A percentile compares a stretch with the other conserved stretches of the same genome.
Conservation (phyloP, 2,329 filamentous ascomycete genomes). For the Pseudocercospora ulei region DNA sequence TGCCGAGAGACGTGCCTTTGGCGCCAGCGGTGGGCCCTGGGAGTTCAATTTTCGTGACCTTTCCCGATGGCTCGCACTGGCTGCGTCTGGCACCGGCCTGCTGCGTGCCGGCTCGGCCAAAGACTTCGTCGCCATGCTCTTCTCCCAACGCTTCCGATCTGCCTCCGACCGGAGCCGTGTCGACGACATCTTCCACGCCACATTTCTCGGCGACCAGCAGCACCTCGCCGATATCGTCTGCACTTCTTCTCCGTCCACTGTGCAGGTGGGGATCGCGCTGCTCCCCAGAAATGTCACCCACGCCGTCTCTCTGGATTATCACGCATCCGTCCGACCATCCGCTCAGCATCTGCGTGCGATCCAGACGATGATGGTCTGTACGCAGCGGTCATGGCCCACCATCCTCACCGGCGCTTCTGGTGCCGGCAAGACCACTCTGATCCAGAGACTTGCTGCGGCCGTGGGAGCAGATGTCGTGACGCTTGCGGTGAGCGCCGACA, state of each 20-base stretch:
- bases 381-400: slow-evolving; percentile 77
- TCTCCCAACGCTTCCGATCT: slow-evolving; percentile 78
- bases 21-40: slow-evolving; percentile 65
- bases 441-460: slow-evolving; percentile 70
- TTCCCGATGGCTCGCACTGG: slow-evolving; percentile 71
- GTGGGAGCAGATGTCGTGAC: slow-evolving; percentile 67
- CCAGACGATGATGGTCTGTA: slow-evolving; percentile 77
- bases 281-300: slow-evolving; percentile 48
- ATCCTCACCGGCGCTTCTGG: slow-evolving; percentile 80
- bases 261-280: slow-evolving; percentile 72
- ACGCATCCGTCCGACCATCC: neutral
- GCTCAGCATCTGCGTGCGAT: slow-evolving; percentile 56
- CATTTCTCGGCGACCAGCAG: slow-evolving; percentile 47
- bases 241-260: slow-evolving; percentile 53
- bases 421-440: slow-evolving; percentile 71
- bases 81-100: slow-evolving; percentile 52
- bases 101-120: slow-evolving; percentile 51
- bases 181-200: slow-evolving; percentile 53
- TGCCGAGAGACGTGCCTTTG: slow-evolving; percentile 47
- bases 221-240: slow-evolving; percentile 54
- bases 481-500: slow-evolving; percentile 85
- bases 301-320: slow-evolving; percentile 8
- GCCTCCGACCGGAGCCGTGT: slow-evolving; percentile 57
- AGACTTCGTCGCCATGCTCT: slow-evolving; percentile 72
- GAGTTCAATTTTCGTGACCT: slow-evolving; percentile 91